Conservation (phyloP, 805 yeast species). For the Pichia membranifaciens region DNA sequence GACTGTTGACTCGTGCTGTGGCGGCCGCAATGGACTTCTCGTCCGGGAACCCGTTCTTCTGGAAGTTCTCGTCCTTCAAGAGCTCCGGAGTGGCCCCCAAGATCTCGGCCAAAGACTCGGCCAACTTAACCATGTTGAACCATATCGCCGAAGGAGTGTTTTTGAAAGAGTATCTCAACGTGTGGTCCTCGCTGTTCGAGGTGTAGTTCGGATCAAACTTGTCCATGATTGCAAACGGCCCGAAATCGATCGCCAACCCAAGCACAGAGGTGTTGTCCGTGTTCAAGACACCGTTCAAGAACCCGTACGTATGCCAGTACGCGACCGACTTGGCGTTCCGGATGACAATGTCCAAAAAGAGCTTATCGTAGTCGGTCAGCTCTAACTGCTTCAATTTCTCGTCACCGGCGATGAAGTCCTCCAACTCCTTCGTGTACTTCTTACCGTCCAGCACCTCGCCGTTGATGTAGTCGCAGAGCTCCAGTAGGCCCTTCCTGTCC, state of each 20-base stretch:
- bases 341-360: constrained; percentile 66
- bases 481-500: constrained; percentile 55
- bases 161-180: constrained; percentile 66
- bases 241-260: constrained; percentile 88
- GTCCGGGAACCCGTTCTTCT: constrained; percentile 35
- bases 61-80: constrained; percentile 38
- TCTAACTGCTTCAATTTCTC: constrained; percentile 22
- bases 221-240: constrained; percentile 91
- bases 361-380: constrained; percentile 56
- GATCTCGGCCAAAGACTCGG: constrained; percentile 76
- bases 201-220: constrained; percentile 75
- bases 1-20: constrained; percentile 53
- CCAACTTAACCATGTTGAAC: constrained; percentile 88
- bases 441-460: constrained; percentile 47
- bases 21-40: constrained; percentile 47
- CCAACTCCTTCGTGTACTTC: constrained; percentile 21
- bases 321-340: constrained; percentile 76
- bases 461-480: constrained; percentile 68
- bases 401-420: constrained; percentile 29
- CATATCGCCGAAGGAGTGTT: constrained; percentile 83
- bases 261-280: constrained; percentile 90
- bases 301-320: constrained; percentile 86
- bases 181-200: constrained; percentile 83
- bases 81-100: constrained; percentile 63
- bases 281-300: constrained; percentile 87